Percentiles rank a stretch among this genome's conserved stretches.
These are phyloP conservation scores for Vanderwaltozyma verrucispora DNA, from an alignment of 805 yeast genomes.

Conservation along the genomic window DNA sequence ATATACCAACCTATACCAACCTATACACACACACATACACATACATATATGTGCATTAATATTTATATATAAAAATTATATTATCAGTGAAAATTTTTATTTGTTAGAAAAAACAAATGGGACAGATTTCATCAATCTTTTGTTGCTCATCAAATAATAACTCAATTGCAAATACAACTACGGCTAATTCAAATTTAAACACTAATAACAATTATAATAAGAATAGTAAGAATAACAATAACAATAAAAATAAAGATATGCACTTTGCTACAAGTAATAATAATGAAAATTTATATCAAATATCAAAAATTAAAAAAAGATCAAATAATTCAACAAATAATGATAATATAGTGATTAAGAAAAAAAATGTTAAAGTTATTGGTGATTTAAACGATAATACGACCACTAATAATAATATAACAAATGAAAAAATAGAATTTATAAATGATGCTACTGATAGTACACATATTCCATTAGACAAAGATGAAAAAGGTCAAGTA, in stretches of 20 bases:
- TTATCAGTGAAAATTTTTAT: too few relatives aligned
- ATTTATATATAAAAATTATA: too few relatives aligned
- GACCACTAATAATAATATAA: too few relatives aligned
- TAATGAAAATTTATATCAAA: too few relatives aligned
- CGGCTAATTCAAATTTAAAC: neutral
- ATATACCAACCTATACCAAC: too few relatives aligned
- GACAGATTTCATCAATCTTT: constrained; percentile 28
- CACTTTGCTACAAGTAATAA: too few relatives aligned
- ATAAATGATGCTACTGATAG: constrained; percentile 8
- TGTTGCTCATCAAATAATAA: constrained; percentile 25
- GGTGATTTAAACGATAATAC: constrained; percentile 3
- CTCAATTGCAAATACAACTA: too few relatives aligned
- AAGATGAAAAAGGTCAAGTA: constrained; percentile 14
- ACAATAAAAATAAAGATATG: neutral
- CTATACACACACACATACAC: too few relatives aligned
- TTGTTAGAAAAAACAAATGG: constrained; percentile 18
- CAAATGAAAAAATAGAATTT: constrained; percentile 11
- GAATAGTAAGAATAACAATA: constrained; percentile 1
- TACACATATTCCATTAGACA: too few relatives aligned
- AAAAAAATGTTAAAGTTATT: neutral
- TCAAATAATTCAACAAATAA: neutral
- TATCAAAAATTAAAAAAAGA: neutral
- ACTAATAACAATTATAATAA: neutral
- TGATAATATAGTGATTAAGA: neutral
- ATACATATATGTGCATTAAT: too few relatives aligned